Base-by-base conservation (phyloP, 805 yeast species). In the Soucietia sequanensis region DNA sequence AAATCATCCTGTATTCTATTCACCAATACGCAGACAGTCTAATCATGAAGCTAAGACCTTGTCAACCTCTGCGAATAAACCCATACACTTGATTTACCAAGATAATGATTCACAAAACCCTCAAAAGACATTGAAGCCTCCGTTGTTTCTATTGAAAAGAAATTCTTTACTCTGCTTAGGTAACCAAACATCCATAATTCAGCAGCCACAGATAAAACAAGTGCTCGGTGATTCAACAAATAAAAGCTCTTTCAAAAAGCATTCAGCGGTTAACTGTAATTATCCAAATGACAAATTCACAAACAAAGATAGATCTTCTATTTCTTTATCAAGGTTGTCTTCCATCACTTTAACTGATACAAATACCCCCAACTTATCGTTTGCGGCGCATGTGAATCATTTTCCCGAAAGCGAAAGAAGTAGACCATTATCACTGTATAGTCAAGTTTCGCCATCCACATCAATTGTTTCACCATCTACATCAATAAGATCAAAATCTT, bases 1-100 rank as follows among this genome's bases (percentile, higher is more conserved):
- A 1, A 42, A 49, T 12, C 67, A 65, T 35, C 56, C 59, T 4
- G 56, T 60, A 2, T 60, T 61, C 37, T 44, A 47, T 21, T 60
- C 68, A 5, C 54, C 62, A 17, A 43, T 29, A 21, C 23, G 24
- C 10, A 16, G 17, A 35, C 10, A 30, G 28, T 20, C 26, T n/a
- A 9, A 20, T 14, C 19, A 21, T 8, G 16, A 23, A 19, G 13
- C 35, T 5, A 27, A 31, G 16, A 31, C 25, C 11, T 14, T 23
- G 23, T 13, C 16, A 15, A 26, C 29, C 14, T 18, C 22, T 14
- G n/a, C n/a, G n/a, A n/a, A n/a, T n/a, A n/a, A n/a, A n/a, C n/a
- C n/a, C n/a, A n/a, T n/a, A n/a, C n/a, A n/a, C n/a, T n/a, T n/a
- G n/a, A n/a, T n/a, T n/a, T n/a, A n/a, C n/a, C n/a, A n/a, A n/a